Base-by-base conservation (phyloP, 169 alveolate genomes). In the Cryptosporidium xiaoi region DNA sequence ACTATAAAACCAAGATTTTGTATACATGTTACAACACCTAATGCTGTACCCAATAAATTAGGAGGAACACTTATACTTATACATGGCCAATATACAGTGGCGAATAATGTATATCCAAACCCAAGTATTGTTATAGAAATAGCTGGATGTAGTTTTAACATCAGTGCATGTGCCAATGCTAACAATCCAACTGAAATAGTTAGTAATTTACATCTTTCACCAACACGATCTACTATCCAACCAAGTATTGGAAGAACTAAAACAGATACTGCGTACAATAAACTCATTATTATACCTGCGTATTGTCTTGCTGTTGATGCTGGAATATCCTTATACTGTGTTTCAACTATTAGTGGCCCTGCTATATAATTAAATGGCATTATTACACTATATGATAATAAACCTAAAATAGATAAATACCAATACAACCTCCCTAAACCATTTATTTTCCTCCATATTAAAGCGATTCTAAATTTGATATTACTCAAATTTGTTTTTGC, bases 201-300 rank as follows among this genome's bases (percentile, higher is more conserved):
- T 24, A 77, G 51, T 12, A 77, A 34, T 50, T 56, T 77, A 29
- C 87, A 77, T 50, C 87, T 77, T 48, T 77, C 87, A 20, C 87
- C 71, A 62, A 77, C 87, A 62, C 87, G 87, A 62, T 77, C 87
- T 44, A 77, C 87, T 36, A 77, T 77, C 77, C 87, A 77, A 8
- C 87, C 87, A 18, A 77, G 31, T 36, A 77, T 62, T 40, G 87
- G 87, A 29, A 77, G 71, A 24, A 77, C 87, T 36, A 77, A 62
- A n/a, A 77, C 87, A 8, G 87, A 77, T 29, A 77, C 87, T 58
- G 87, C 87, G 27, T 77, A 77, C 34, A 77, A 48, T 10, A 77
- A 33, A 33, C 87, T 77, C 87, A 77, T 77, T 16, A 77, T 77
- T 16, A 77, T 77, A 12, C 87, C 87, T 1, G 87, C 87, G 40